A percentile compares a stretch with the other conserved stretches of the same genome.
Evolutionary conservation across 73 alveolate genomes (phyloP).

Genomic region (Paraurostyla sp.): DNA sequence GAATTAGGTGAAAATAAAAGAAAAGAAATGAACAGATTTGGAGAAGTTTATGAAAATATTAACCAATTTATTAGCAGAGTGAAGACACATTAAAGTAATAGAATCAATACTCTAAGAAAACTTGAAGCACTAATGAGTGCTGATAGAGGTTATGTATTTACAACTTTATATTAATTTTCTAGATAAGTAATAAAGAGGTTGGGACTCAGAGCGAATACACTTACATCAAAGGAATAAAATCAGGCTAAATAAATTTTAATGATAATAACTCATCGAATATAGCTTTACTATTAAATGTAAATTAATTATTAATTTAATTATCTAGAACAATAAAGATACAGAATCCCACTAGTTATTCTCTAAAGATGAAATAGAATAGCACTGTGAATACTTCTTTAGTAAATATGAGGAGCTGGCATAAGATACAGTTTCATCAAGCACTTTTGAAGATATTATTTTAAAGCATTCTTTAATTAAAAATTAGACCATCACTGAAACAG

Average conservation of each 20-base stretch:
- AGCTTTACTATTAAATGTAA: constrained; percentile 12
- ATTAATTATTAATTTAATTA: no score
- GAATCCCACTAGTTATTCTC: background rate
- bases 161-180: background rate
- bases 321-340: background rate
- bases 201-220: background rate
- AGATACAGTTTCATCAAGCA: background rate
- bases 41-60: background rate
- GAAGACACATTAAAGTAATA: background rate
- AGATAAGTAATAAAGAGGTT: background rate
- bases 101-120: background rate
- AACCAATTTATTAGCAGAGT: background rate
- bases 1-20: constrained; percentile 27
- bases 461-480: background rate
- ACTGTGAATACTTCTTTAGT: background rate
- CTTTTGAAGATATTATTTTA: constrained; percentile 31
- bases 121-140: constrained; percentile 40
- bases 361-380: background rate
- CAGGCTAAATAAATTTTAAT: background rate
- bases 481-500: background rate
- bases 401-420: background rate
- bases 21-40: background rate
- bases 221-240: background rate
- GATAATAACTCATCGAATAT: background rate
- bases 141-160: constrained; percentile 23